Conservation (phyloP, 2,329 filamentous ascomycete genomes). For the Apiospora phragmitis region DNA sequence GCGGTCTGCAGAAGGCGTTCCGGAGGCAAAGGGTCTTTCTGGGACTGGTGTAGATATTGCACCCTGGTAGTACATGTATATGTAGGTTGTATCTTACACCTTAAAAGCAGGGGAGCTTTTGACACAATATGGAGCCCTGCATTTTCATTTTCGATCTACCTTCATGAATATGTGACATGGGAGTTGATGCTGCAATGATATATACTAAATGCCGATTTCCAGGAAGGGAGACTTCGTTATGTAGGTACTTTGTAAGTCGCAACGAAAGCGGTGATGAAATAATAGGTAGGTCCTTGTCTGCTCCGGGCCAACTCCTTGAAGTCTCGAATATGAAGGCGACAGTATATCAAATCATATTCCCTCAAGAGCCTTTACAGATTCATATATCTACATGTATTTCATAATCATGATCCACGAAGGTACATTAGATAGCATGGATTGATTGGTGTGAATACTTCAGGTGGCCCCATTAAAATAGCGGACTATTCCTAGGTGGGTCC, state of each 20-base stretch:
- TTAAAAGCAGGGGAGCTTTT: background rate
- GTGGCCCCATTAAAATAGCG: background rate
- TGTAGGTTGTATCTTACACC: slow-evolving; percentile 9
- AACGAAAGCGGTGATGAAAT: no score
- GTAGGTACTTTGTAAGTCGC: no score
- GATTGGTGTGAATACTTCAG: background rate
- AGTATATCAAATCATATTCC: no score
- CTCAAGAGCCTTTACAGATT: no score
- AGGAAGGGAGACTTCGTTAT: background rate
- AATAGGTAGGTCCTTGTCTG: no score
- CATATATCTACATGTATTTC: no score
- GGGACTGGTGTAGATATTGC: slow-evolving; percentile 6
- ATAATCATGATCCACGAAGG: no score
- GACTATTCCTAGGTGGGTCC: background rate
- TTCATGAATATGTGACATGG: background rate
- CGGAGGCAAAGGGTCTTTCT: background rate
- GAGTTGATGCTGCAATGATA: background rate
- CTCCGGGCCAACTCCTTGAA: no score
- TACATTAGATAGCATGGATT: no score
- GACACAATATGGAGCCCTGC: background rate
- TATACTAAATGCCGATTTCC: background rate
- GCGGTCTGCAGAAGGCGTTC: background rate
- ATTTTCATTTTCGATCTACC: background rate
- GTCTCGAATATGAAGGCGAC: no score
- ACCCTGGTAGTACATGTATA: slow-evolving; percentile 2